A percentile compares a stretch with the other conserved stretches of the same genome.
Conservation (phyloP, 2,329 filamentous ascomycete species). For the Paracoccidioides brasiliensis region DNA sequence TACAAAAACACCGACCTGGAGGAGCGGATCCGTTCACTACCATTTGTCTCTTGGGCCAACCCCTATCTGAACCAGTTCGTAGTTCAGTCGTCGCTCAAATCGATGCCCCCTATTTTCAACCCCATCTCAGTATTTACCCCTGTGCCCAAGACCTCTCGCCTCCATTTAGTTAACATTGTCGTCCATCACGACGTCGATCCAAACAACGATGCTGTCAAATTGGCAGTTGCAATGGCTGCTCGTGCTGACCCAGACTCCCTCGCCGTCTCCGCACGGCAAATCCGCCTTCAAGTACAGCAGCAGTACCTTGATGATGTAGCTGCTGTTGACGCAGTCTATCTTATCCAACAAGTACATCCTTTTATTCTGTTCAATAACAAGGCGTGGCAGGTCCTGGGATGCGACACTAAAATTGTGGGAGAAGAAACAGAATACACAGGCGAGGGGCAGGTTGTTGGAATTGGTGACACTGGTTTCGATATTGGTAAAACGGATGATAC, state of each 20-base stretch:
- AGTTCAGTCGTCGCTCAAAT: not conserved
- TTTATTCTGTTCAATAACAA: slow-evolving; percentile 13
- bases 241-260: slow-evolving; percentile 6
- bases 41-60: not conserved
- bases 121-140: slow-evolving; percentile 3
- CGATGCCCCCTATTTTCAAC: not conserved
- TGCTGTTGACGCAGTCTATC: slow-evolving; percentile 9
- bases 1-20: not conserved
- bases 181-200: slow-evolving; percentile 10
- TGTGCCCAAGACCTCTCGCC: slow-evolving; percentile 1
- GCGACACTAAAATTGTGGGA: slow-evolving; percentile 2
- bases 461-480: slow-evolving; percentile 16
- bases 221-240: slow-evolving; percentile 6
- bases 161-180: slow-evolving; percentile 8
- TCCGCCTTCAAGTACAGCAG: slow-evolving; percentile 9
- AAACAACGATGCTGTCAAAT: slow-evolving; percentile 3
- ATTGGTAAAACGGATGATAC: slow-evolving; percentile 8
- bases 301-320: slow-evolving; percentile 10
- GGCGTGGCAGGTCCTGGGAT: slow-evolving; percentile 10
- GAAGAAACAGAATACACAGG: slow-evolving; percentile 7
- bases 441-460: slow-evolving; percentile 13
- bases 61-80: not conserved
- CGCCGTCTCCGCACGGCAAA: slow-evolving; percentile 1
- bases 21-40: not conserved
- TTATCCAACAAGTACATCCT: slow-evolving; percentile 10